These are phyloP conservation scores for Rhodosporidiobolus sp. DNA, from an alignment of 768 basidiomycete species.

Conservation along the genomic window DNA sequence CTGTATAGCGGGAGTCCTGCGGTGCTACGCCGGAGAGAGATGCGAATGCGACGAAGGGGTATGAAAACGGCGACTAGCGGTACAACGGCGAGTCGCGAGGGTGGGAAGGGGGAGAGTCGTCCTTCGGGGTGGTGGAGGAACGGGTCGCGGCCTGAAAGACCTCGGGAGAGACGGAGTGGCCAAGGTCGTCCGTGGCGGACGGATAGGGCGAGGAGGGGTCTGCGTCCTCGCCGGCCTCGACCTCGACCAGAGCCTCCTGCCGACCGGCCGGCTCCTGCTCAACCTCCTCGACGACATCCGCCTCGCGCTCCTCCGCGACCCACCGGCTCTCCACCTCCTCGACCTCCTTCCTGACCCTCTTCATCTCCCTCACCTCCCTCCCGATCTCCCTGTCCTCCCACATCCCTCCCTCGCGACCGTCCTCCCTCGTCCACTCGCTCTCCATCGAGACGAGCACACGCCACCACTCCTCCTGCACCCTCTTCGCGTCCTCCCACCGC, in stretches of 20 bases:
- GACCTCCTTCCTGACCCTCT: background rate
- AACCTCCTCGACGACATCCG: background rate
- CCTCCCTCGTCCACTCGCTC: too few species aligned
- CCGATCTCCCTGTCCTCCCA: constrained; percentile 9
- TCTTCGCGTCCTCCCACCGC: constrained; percentile 27
- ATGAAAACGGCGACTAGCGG: too few species aligned
- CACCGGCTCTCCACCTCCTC: background rate
- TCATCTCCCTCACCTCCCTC: constrained; percentile 23
- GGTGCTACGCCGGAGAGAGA: too few species aligned
- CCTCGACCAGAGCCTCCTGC: background rate
- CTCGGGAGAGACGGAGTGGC: too few species aligned
- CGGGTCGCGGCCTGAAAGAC: too few species aligned
- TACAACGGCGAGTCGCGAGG: too few species aligned
- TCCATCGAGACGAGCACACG: background rate
- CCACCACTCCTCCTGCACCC: constrained; percentile 28
- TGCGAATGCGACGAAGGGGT: too few species aligned
- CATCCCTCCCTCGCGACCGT: background rate
- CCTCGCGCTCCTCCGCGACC: background rate
- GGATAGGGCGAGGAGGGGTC: too few species aligned
- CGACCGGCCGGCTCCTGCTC: background rate
- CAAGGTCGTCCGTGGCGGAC: too few species aligned
- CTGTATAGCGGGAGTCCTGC: too few species aligned
- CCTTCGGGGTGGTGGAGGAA: too few species aligned
- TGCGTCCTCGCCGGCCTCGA: background rate
- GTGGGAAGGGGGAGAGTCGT: too few species aligned